Percentiles rank a stretch among this genome's conserved stretches.
Evolutionary conservation across 1,139 yeast species (phyloP).

Genomic region (Kodamaea anthophila): DNA sequence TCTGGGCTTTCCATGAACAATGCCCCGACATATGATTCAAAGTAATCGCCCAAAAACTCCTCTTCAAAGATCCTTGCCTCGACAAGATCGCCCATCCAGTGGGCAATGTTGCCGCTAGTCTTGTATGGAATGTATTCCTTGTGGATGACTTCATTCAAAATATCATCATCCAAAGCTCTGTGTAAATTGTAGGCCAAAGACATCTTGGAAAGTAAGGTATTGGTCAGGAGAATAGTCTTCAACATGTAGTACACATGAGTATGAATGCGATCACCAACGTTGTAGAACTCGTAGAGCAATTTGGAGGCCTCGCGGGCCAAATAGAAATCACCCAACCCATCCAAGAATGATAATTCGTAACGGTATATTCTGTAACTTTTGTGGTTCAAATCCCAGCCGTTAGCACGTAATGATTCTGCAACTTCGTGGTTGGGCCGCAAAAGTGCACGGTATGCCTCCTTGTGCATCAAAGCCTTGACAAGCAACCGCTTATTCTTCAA

Average conservation of each 20-base stretch:
- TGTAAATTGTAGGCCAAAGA: constrained; percentile 34
- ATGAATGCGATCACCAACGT: constrained; percentile 11
- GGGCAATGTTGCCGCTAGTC: constrained; percentile 9
- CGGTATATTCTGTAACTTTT: constrained; percentile 21
- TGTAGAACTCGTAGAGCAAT: constrained; percentile 26
- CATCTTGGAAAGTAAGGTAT: constrained; percentile 34
- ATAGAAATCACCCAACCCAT: constrained; percentile 41
- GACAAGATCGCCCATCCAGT: constrained; percentile 13
- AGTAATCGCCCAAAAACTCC: constrained; percentile 40
- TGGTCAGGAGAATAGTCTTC: constrained; percentile 34
- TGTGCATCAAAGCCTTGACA: constrained; percentile 36
- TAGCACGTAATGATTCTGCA: constrained; percentile 16
- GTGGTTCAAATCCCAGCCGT: constrained; percentile 15
- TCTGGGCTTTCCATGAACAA: constrained; percentile 35
- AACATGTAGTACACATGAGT: constrained; percentile 28
- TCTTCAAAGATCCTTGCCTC: constrained; percentile 32
- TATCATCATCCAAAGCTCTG: constrained; percentile 28
- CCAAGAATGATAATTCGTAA: constrained; percentile 37
- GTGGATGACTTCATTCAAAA: constrained; percentile 11
- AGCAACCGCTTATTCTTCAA: constrained; percentile 26
- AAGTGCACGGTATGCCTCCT: constrained; percentile 33
- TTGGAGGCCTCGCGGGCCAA: constrained; percentile 36
- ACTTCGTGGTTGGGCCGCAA: constrained; percentile 26
- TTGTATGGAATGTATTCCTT: constrained; percentile 11
- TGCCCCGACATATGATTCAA: constrained; percentile 43